Percentiles rank a stretch among this genome's conserved stretches.
Evolutionary conservation across 2,329 filamentous ascomycete species (phyloP).

Genomic region (Alternaria metachromatica): DNA sequence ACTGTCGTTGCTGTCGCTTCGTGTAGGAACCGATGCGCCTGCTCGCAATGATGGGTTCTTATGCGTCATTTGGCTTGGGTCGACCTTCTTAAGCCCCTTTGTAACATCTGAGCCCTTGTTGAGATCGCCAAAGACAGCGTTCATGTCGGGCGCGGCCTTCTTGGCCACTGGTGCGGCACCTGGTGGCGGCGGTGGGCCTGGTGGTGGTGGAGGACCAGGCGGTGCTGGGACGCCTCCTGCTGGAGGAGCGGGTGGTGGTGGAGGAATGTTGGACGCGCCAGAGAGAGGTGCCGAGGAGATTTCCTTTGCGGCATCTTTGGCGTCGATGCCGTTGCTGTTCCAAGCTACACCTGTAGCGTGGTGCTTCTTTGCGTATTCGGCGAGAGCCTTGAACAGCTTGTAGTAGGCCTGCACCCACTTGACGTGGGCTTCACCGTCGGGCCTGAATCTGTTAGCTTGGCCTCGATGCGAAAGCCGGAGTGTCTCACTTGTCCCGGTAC

Average conservation of each 20-base stretch:
- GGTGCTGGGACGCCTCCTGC: conserved; percentile 67
- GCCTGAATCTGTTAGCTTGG: conserved; percentile 55
- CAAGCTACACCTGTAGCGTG: conserved; percentile 81
- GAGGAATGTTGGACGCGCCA: conserved; percentile 68
- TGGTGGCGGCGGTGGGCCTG: conserved; percentile 48
- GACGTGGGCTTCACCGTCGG: conserved; percentile 70
- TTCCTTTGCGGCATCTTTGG: conserved; percentile 71
- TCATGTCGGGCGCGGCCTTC: conserved; percentile 67
- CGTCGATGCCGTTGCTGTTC: conserved; percentile 80
- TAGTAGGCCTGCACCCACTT: conserved; percentile 96
- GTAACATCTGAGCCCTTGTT: conserved; percentile 92
- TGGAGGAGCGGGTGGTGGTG: conserved; percentile 67
- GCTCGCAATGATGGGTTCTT: conserved; percentile 91
- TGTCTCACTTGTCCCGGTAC: conserved; percentile 76
- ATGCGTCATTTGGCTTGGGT: conserved; percentile 96
- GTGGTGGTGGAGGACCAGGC: conserved; percentile 69
- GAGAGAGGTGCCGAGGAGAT: conserved; percentile 54
- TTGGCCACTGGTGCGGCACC: conserved; percentile 59
- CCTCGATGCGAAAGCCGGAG: no score
- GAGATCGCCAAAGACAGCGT: conserved; percentile 88
- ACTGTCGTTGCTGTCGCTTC: conserved; percentile 57
- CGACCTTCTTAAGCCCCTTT: conserved; percentile 87
- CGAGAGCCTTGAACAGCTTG: conserved; percentile 82
- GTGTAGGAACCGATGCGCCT: conserved; percentile 70
- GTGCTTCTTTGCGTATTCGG: conserved; percentile 83